phyloP scores from a whole-genome alignment of 176 grass and related monocot genomes.

The Ensete ventricosum region DNA sequence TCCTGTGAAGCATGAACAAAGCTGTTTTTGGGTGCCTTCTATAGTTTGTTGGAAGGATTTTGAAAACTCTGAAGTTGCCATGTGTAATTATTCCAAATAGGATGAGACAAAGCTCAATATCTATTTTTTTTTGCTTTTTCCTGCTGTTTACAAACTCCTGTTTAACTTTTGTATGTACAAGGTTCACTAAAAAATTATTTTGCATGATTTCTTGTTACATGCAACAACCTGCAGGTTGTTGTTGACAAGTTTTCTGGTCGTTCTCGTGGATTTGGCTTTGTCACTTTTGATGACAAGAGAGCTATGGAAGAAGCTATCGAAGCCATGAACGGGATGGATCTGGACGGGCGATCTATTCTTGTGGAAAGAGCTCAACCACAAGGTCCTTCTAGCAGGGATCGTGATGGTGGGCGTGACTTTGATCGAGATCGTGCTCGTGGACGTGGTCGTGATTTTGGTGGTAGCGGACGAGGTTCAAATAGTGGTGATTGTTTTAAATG shows the following conservation, averaged over 20 bases:
- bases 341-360: slow-evolving; percentile 48
- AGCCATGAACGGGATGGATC: slow-evolving; percentile 51
- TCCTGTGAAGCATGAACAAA: background rate
- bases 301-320: slow-evolving; percentile 51
- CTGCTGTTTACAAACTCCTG: background rate
- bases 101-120: background rate
- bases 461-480: slow-evolving; percentile 31
- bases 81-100: too few relatives aligned
- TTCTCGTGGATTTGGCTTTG: slow-evolving; percentile 49
- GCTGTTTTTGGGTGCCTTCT: too few relatives aligned
- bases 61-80: background rate
- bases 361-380: slow-evolving; percentile 57
- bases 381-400: slow-evolving; percentile 33
- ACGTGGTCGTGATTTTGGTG: slow-evolving; percentile 42
- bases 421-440: slow-evolving; percentile 22
- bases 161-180: too few relatives aligned
- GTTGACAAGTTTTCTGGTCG: slow-evolving; percentile 48
- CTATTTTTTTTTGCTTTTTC: background rate
- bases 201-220: background rate
- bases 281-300: slow-evolving; percentile 45
- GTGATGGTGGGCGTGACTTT: slow-evolving; percentile 34
- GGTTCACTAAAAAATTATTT: background rate
- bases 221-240: slow-evolving; percentile 30
- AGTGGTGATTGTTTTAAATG: slow-evolving; percentile 48
- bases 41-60: background rate